Base-by-base conservation (phyloP, 1,284 basidiomycete genomes). In the Trichosporon sp. region DNA sequence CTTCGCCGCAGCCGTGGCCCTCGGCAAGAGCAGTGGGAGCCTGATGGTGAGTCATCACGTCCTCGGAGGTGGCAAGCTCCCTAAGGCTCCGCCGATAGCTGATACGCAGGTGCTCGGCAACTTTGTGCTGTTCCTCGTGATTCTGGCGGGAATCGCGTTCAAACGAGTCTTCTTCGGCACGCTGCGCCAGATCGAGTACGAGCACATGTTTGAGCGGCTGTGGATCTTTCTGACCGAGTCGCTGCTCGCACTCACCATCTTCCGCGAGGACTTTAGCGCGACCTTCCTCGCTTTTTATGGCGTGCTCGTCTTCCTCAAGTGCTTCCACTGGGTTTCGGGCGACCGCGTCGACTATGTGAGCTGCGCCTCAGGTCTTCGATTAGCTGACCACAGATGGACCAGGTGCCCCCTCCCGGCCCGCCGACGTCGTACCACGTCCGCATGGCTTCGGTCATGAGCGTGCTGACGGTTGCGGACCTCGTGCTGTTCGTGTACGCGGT, bases 211-310 rank as follows among this genome's bases (percentile, higher is more conserved):
- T 83, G 96, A 99, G 81, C 88, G 93, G 73, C 88, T 94, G 59
- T 98, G 97, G 96, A 96, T 96, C 86, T 97, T 97, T 83, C 89
- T 98, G 69, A 98, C 96, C 0, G 96, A 99, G 82, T 96, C 93
- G 5, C 87, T 99, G 51, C 86, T 99, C 65, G 96, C 96, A 2
- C 92, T 98, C 80, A 96, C 96, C 37, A 98, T 98, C 77, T 99
- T 99, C 85, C 88, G 83, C 26, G 92, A 95, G 82, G 92, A 94
- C 83, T 94, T 95, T 82, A 92, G 97, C 83, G 89, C 91, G n/a
- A 89, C 91, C 0, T 98, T 98, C 81, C 91, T 91, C 46, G 85
- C 96, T 75, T 92, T 98, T 88, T 98, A 98, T 80, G 91, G 92
- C 19, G 89, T 94, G 75, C 86, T 99, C 21, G 88, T 98, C 14